Conservation (phyloP, 345 rosid species). For the Brassica juncea region DNA sequence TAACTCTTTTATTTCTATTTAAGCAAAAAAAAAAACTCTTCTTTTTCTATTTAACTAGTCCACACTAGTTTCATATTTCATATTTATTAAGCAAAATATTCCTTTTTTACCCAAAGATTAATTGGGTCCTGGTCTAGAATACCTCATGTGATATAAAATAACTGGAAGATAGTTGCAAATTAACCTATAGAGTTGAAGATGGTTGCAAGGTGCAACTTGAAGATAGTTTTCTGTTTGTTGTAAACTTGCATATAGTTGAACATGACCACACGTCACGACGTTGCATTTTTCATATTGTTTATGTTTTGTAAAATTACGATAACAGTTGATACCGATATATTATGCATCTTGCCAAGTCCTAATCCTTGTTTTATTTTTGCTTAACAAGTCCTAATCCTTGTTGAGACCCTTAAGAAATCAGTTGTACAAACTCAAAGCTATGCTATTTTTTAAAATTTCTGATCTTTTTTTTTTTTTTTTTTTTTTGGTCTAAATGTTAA, state of each 20-base stretch:
- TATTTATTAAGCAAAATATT: not conserved
- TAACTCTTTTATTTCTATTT: not conserved
- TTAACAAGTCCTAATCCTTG: not conserved
- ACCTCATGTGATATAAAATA: not conserved
- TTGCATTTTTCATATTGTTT: not conserved
- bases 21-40: not conserved
- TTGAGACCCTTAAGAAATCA: not conserved
- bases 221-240: not conserved
- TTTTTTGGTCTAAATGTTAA: too few relatives aligned
- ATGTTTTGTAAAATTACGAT: not conserved
- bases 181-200: not conserved
- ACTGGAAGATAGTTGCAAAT: not conserved
- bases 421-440: not conserved
- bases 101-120: not conserved
- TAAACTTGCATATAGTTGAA: not conserved
- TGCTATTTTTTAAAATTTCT: not conserved
- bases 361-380: too few relatives aligned
- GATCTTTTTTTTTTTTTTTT: not conserved
- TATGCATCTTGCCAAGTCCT: not conserved
- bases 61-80: not conserved
- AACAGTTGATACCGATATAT: not conserved
- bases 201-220: not conserved
- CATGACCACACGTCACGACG: not conserved
- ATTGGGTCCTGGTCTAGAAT: not conserved
- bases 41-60: not conserved